Evolutionary conservation across 2,329 filamentous ascomycete species (phyloP).

Genomic region (Cladophialophora psammophila): DNA sequence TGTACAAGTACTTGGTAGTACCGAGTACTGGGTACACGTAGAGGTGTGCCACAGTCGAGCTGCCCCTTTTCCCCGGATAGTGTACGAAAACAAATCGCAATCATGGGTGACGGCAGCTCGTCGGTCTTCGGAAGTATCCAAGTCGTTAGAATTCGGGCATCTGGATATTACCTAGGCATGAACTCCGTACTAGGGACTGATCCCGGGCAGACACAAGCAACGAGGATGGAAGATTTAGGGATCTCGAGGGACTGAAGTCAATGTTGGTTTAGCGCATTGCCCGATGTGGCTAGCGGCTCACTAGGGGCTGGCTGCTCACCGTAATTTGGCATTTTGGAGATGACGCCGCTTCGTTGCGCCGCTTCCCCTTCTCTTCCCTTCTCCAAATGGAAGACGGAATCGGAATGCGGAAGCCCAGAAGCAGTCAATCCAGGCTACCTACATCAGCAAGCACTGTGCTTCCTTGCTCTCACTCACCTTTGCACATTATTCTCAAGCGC

Average conservation of each 20-base stretch:
- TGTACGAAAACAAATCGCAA: neutral
- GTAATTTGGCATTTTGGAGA: conserved; percentile 10
- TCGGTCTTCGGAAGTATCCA: neutral
- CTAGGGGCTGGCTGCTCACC: conserved; percentile 6
- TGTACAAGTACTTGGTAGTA: too few species aligned
- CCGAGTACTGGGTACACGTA: too few species aligned
- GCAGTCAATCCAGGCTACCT: conserved; percentile 1
- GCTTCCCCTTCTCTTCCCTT: neutral
- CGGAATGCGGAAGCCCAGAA: neutral
- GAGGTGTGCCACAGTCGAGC: neutral
- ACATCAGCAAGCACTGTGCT: conserved; percentile 12
- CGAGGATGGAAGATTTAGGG: neutral
- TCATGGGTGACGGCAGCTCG: neutral
- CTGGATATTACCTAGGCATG: neutral
- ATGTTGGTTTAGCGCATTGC: neutral
- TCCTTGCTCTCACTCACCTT: conserved; percentile 3
- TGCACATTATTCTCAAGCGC: neutral
- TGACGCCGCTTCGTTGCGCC: neutral
- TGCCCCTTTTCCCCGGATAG: neutral
- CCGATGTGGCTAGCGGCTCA: conserved; percentile 1
- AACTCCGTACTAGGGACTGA: neutral
- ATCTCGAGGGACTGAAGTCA: neutral
- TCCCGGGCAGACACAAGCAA: neutral
- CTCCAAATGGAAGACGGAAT: neutral
- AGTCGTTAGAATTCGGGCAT: neutral